Evolutionary conservation across 805 yeast genomes (phyloP).

Genomic region (Zygosaccharomyces bailii): DNA sequence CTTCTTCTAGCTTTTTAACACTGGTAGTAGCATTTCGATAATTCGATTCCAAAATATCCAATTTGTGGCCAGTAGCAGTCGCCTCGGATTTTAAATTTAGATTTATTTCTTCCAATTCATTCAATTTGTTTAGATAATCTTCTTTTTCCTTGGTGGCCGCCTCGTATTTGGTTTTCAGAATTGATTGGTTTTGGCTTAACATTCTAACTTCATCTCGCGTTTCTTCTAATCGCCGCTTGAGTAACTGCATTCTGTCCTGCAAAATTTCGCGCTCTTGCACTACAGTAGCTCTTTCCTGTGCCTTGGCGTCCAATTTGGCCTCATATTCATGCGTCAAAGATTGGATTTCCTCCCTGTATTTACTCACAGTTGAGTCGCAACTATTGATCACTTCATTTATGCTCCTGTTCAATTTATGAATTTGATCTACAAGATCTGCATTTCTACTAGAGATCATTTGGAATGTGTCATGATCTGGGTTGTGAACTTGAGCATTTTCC

Average conservation of each 20-base stretch:
- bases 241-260: constrained; percentile 14
- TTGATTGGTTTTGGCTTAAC: constrained; percentile 30
- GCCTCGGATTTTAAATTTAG: constrained; percentile 8
- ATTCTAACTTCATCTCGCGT: constrained; percentile 28
- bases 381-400: constrained; percentile 19
- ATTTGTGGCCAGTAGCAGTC: constrained; percentile 6
- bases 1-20: background rate
- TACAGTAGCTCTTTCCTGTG: constrained; percentile 7
- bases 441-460: constrained; percentile 21
- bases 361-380: constrained; percentile 16
- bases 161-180: constrained; percentile 30
- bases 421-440: constrained; percentile 21
- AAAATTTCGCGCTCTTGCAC: constrained; percentile 15
- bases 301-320: constrained; percentile 10
- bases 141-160: constrained; percentile 18
- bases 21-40: constrained; percentile 5
- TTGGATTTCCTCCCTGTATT: constrained; percentile 14
- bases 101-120: constrained; percentile 10
- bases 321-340: constrained; percentile 13
- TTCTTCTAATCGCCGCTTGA: constrained; percentile 23
- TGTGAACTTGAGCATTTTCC: constrained; percentile 17
- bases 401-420: constrained; percentile 21
- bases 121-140: constrained; percentile 10
- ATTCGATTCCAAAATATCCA: constrained; percentile 12
- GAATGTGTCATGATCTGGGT: constrained; percentile 20